These are phyloP conservation scores for Trypanosomatidae sp. DNA, from an alignment of 208 protist species.

Conservation along the genomic window DNA sequence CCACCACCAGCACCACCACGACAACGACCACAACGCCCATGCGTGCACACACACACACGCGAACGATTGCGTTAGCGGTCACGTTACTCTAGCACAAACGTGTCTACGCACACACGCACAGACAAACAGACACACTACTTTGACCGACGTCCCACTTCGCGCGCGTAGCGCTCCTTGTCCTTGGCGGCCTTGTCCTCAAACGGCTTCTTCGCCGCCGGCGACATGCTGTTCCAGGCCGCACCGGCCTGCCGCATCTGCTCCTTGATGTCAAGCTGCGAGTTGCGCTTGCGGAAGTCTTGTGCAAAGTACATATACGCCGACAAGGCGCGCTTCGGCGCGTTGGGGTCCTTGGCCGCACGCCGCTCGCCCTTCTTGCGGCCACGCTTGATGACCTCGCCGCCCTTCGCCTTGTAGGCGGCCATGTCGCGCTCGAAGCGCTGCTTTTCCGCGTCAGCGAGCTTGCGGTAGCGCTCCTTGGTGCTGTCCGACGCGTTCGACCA, in stretches of 20 bases:
- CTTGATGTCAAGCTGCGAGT: constrained; percentile 30
- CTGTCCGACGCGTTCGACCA: constrained; percentile 45
- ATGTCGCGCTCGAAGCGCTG: constrained; percentile 57
- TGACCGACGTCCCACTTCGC: constrained; percentile 18
- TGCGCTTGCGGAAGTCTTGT: constrained; percentile 45
- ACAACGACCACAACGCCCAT: too few relatives aligned
- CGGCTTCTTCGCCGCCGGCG: constrained; percentile 54
- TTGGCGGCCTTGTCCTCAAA: constrained; percentile 64
- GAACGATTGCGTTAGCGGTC: too few relatives aligned
- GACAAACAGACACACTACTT: too few relatives aligned
- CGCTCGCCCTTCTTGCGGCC: constrained; percentile 25
- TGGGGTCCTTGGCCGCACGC: constrained; percentile 58
- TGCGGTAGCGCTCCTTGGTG: constrained; percentile 62
- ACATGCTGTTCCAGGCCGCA: constrained; percentile 47
- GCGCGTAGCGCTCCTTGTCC: constrained; percentile 75
- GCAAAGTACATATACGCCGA: constrained; percentile 76
- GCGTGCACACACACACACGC: too few relatives aligned
- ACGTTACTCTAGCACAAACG: too few relatives aligned
- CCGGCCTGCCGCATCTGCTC: constrained; percentile 55
- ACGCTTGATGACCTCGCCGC: constrained; percentile 42
- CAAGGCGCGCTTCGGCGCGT: constrained; percentile 70
- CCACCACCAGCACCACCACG: too few relatives aligned
- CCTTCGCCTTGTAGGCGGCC: constrained; percentile 46
- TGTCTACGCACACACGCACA: too few relatives aligned
- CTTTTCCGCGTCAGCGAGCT: constrained; percentile 73